Evolutionary conservation across 208 protist genomes (phyloP).

Genomic region (Trichomonas tenax): DNA sequence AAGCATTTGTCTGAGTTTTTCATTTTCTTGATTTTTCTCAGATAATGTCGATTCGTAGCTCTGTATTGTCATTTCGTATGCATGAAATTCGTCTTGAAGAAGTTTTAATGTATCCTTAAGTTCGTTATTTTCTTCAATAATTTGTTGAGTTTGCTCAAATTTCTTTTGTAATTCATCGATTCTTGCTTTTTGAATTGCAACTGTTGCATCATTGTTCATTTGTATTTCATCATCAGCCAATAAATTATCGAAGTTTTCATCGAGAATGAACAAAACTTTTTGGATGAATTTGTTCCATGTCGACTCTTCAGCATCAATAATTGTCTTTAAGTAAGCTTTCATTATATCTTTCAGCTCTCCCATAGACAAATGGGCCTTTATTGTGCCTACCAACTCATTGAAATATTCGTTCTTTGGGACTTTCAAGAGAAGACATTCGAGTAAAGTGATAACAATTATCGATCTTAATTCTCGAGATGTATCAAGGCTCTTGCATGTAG

Average conservation of each 20-base stretch:
- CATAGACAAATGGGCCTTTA: background rate
- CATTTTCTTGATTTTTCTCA: background rate
- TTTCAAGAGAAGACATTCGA: background rate
- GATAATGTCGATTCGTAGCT: background rate
- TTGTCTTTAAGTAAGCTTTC: background rate
- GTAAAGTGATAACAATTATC: background rate
- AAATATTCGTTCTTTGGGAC: background rate
- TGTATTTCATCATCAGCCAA: background rate
- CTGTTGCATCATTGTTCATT: background rate
- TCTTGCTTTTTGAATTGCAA: background rate
- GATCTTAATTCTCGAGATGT: background rate
- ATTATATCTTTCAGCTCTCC: background rate
- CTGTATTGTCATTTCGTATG: background rate
- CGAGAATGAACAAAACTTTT: background rate
- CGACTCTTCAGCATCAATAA: background rate
- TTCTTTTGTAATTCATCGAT: background rate
- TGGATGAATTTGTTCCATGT: background rate
- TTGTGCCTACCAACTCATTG: background rate
- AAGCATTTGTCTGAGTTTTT: background rate
- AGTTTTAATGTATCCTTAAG: background rate
- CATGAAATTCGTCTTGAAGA: background rate
- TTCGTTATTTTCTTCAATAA: background rate
- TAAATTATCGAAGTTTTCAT: background rate
- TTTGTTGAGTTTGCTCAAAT: background rate
- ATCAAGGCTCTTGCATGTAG: background rate